Evolutionary conservation across 164 flowering plant species (phyloP), one percentile per base, ranked within the genome.

Genomic region (Annona cherimola): DNA sequence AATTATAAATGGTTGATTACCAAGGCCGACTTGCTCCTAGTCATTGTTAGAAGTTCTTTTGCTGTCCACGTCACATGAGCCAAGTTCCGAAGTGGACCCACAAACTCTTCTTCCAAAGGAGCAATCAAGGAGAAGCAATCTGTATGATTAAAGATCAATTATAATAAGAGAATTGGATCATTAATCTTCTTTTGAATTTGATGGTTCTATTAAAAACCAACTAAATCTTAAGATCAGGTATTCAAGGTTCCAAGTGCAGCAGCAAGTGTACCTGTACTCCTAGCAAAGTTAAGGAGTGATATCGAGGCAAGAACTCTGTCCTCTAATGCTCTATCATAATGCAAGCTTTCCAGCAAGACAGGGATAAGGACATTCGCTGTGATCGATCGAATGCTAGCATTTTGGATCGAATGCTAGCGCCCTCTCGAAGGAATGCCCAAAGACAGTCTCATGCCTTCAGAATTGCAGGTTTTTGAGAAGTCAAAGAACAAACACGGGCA

Each of bases 11-110:
- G 57, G 11, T 19, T 61, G 40, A 39, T 63, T 44, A 39, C 67
- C 5, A n/a, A 44, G 5, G 69, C 5, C 41, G 70, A 59, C 19
- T 55, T 35, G 11, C 40, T 41, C 70, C 72, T 61, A 40, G 73
- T 74, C 5, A 81, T 69, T 7, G 84, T 84, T 64, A 85, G 61
- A 44, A 86, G 84, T 79, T 85, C 85, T 67, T 71, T 69, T 0
- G 90, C 89, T 42, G 89, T 83, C 88, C 89, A 83, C 68, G 87
- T 87, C 61, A 82, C 82, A 4, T 70, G 69, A 40, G 86, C 75
- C 39, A 88, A 82, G 67, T 83, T 73, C 45, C 69, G 71, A 3
- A 86, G 83, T 59, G 66, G 71, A 42, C 70, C 69, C 2, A 83
- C 35, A 46, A 77, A 57, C 42, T 82, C 82, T 46, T 80, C 71